Evolutionary conservation across 768 basidiomycete genomes (phyloP).

Genomic region (Termitomyces sp.): DNA sequence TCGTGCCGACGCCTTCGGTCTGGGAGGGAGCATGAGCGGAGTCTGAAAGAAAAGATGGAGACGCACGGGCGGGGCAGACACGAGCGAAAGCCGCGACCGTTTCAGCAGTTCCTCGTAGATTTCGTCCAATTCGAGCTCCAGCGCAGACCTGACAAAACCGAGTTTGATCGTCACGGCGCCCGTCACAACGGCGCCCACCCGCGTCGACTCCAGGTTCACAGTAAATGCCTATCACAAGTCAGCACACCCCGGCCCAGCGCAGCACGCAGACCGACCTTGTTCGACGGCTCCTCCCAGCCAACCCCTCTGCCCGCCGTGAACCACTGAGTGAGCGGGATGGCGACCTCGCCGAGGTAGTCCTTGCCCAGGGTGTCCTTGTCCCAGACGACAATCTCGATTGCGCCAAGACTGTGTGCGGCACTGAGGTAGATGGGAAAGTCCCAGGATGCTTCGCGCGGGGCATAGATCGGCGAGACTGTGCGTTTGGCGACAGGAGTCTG

Average conservation of each 20-base stretch:
- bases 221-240: constrained; percentile 1
- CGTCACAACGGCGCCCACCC: constrained; percentile 31
- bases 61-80: constrained; percentile 74
- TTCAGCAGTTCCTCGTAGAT: constrained; percentile 60
- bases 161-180: constrained; percentile 40
- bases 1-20: constrained; percentile 85
- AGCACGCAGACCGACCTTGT: constrained; percentile 47
- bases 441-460: constrained; percentile 73
- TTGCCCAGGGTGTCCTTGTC: constrained; percentile 87
- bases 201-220: constrained; percentile 34
- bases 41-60: neutral
- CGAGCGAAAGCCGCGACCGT: constrained; percentile 57
- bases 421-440: constrained; percentile 81
- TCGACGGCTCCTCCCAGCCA: constrained; percentile 56
- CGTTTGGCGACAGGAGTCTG: constrained; percentile 76
- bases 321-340: constrained; percentile 78
- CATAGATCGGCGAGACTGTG: constrained; percentile 61
- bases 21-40: constrained; percentile 20
- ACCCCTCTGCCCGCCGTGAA: constrained; percentile 42
- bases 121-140: constrained; percentile 48
- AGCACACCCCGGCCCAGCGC: neutral
- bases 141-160: constrained; percentile 42
- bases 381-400: constrained; percentile 86
- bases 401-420: constrained; percentile 38
- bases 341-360: constrained; percentile 90